A percentile compares a stretch with the other conserved stretches of the same genome.
These are phyloP conservation scores for Nemania sp. DNA, from an alignment of 2,329 filamentous ascomycete genomes.

Conservation along the genomic window DNA sequence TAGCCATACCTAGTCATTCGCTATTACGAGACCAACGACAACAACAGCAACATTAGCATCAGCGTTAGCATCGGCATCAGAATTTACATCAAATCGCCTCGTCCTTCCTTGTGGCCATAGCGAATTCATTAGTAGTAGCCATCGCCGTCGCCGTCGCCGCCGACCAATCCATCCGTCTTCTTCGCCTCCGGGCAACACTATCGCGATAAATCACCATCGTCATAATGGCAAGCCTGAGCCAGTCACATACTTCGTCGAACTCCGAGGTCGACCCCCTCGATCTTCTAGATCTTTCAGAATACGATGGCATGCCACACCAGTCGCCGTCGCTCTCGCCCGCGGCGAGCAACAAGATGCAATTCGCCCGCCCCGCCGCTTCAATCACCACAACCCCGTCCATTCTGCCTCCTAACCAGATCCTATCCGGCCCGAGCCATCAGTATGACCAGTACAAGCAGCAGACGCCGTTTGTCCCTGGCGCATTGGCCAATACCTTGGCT, in stretches of 20 bases:
- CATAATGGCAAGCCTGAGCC: constrained; percentile 31
- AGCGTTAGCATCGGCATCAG: neutral
- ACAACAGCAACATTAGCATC: neutral
- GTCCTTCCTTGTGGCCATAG: neutral
- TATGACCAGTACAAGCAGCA: constrained; percentile 96
- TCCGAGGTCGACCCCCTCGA: constrained; percentile 57
- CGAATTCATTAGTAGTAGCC: too few relatives aligned
- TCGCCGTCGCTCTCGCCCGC: constrained; percentile 65
- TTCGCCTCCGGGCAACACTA: too few relatives aligned
- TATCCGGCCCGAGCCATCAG: constrained; percentile 86
- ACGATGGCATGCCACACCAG: constrained; percentile 64
- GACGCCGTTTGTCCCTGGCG: constrained; percentile 87
- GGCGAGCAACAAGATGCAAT: constrained; percentile 57
- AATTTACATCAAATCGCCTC: neutral
- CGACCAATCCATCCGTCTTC: too few relatives aligned
- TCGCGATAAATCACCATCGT: neutral
- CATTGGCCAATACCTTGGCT: constrained; percentile 77
- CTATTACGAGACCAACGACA: neutral
- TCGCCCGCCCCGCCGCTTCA: constrained; percentile 55
- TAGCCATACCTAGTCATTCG: neutral
- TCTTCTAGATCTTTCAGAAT: constrained; percentile 65
- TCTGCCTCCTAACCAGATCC: constrained; percentile 59
- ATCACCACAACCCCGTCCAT: constrained; percentile 59
- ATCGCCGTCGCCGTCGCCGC: too few relatives aligned
- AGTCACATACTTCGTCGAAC: constrained; percentile 29